Evolutionary conservation across 768 basidiomycete species (phyloP).

Genomic region (Baorangia bicolor): DNA sequence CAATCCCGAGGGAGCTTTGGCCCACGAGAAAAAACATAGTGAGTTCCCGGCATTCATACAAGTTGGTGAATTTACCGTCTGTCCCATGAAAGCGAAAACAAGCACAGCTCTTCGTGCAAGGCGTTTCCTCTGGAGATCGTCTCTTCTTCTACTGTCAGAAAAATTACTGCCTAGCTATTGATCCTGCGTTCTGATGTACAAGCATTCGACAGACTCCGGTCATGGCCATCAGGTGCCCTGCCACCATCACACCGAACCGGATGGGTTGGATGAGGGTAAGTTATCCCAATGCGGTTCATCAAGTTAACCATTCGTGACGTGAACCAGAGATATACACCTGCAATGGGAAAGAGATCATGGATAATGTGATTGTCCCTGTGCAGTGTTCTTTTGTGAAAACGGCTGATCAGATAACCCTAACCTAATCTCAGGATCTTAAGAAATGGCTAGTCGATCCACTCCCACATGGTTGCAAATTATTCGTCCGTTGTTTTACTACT

Average conservation of each 20-base stretch:
- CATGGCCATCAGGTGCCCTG: slow-evolving; percentile 48
- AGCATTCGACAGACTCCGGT: slow-evolving; percentile 43
- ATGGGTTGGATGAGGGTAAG: slow-evolving; percentile 54
- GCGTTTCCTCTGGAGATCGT: slow-evolving; percentile 44
- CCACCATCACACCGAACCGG: slow-evolving; percentile 44
- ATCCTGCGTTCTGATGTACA: not conserved
- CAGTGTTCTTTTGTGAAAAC: slow-evolving; percentile 38
- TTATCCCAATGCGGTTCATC: not conserved
- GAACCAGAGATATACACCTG: slow-evolving; percentile 11
- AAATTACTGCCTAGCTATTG: not conserved
- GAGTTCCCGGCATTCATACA: slow-evolving; percentile 9
- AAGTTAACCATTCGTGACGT: not conserved
- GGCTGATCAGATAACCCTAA: not conserved
- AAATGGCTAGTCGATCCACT: slow-evolving; percentile 25
- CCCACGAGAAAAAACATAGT: slow-evolving; percentile 50
- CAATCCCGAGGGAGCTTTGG: slow-evolving; percentile 26
- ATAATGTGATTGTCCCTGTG: slow-evolving; percentile 19
- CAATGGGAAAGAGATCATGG: slow-evolving; percentile 15
- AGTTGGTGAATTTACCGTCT: not conserved
- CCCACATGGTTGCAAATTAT: slow-evolving; percentile 27
- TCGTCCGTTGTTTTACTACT: slow-evolving; percentile 18
- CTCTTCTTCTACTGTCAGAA: slow-evolving; percentile 59
- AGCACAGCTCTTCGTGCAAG: slow-evolving; percentile 44
- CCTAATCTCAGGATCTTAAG: slow-evolving; percentile 25
- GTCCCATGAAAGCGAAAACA: slow-evolving; percentile 37